Evolutionary conservation across 2,329 filamentous ascomycete genomes (phyloP), one percentile per base, ranked within the genome.

Genomic region (Aschersonia sp.): DNA sequence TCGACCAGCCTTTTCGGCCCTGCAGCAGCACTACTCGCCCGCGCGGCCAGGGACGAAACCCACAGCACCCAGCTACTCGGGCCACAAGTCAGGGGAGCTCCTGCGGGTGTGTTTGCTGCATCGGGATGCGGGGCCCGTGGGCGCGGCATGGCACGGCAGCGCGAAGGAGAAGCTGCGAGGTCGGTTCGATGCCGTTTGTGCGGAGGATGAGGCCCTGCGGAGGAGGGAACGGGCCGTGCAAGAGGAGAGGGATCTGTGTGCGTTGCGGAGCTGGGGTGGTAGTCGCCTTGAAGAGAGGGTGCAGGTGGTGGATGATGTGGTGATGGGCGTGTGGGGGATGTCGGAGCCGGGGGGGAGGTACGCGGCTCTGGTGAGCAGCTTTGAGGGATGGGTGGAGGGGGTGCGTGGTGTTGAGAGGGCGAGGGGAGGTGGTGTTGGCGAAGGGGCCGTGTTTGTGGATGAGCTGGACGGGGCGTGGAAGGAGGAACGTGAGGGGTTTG

Each of bases 1-100:
- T 40, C 72, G 73, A 6, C 77, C 78, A 0, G 65, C 72, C 44
- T 84, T 84, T 61, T 75, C 70, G 45, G 82, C 75, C 1, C 71
- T 77, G 40, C 80, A 84, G 54, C 80, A 84, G 54, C 78, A 84
- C 63, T 84, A 77, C 64, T 81, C 77, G 31, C 81, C 82, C 0
- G 75, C 75, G 20, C 20, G 20, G 20, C 20, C 20, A 20, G 20
- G 20, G 20, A 20, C 20, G 20, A 20, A 20, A 20, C 20, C 20
- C 20, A 20, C 20, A 20, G 20, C 20, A 20, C 20, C 20, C 20
- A 20, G 20, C 20, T 20, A 20, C 20, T 20, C 20, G 20, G 20
- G 20, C 20, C 20, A 20, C 20, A 20, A 20, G 20, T 20, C 20
- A 20, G 74, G 79, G 2, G 77, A 82, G 58, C 69, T 85, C 2